Conservation (phyloP, 768 basidiomycete species). For the Hemileccinum impolitum region DNA sequence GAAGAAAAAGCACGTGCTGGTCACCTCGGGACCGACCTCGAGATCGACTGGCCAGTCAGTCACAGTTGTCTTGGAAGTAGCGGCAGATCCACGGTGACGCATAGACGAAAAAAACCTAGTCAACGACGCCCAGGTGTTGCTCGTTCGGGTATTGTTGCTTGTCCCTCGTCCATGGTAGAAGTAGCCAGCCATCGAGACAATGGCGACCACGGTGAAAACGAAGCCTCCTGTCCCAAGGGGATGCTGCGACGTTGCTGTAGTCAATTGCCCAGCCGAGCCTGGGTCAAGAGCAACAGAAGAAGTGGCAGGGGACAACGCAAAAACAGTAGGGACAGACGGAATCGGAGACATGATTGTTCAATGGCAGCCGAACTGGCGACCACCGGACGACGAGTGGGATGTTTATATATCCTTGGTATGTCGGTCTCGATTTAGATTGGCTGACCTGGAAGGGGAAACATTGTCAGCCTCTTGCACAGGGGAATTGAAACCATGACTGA, state of each 20-base stretch:
- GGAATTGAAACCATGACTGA: neutral
- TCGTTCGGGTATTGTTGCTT: neutral
- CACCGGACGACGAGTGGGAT: neutral
- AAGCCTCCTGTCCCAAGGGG: slow-evolving; percentile 10
- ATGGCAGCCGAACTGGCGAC: neutral
- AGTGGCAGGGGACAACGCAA: neutral
- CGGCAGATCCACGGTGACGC: neutral
- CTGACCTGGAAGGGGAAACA: neutral
- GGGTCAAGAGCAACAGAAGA: slow-evolving; percentile 3
- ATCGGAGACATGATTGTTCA: slow-evolving; percentile 19
- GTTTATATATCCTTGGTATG: slow-evolving; percentile 9
- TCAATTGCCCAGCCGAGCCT: slow-evolving; percentile 1
- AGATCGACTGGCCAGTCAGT: slow-evolving; percentile 1
- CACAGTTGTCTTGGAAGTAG: neutral
- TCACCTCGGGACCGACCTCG: slow-evolving; percentile 13
- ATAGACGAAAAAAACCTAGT: slow-evolving; percentile 7
- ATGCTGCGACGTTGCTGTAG: slow-evolving; percentile 1
- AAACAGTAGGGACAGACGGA: slow-evolving; percentile 10
- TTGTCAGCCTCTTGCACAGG: slow-evolving; percentile 9
- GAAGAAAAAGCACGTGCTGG: neutral
- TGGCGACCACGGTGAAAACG: slow-evolving; percentile 12
- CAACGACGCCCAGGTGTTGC: slow-evolving; percentile 7
- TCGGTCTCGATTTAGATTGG: slow-evolving; percentile 5
- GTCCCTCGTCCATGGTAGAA: slow-evolving; percentile 10
- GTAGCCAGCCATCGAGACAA: slow-evolving; percentile 15